Percentiles rank a stretch among this genome's conserved stretches.
These are phyloP conservation scores for Russula virescens DNA, from an alignment of 768 basidiomycete genomes.

Conservation along the genomic window DNA sequence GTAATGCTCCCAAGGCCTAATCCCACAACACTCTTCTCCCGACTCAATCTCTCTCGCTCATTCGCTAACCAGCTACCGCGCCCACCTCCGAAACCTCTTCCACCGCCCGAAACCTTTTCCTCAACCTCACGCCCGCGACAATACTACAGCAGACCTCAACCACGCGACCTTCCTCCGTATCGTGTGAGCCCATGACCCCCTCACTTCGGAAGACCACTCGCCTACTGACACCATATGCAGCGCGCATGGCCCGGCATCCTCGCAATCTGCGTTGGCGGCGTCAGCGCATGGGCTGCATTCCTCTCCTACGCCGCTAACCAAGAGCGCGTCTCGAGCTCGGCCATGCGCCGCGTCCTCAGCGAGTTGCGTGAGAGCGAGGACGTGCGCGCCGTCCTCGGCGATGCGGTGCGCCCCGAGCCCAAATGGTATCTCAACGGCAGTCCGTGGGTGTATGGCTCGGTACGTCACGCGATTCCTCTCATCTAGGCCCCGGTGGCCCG, in stretches of 20 bases:
- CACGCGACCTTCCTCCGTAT: constrained; percentile 40
- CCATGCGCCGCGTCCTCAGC: constrained; percentile 59
- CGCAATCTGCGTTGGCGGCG: constrained; percentile 44
- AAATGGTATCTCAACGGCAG: constrained; percentile 76
- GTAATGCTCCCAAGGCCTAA: background rate
- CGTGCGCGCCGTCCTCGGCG: constrained; percentile 52
- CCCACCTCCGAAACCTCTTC: constrained; percentile 16
- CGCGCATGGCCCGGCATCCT: constrained; percentile 55
- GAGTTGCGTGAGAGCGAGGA: constrained; percentile 49
- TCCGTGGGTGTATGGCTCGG: constrained; percentile 63
- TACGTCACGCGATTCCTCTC: constrained; percentile 33
- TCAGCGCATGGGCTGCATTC: constrained; percentile 63
- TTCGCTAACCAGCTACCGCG: constrained; percentile 20
- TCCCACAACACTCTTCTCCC: background rate
- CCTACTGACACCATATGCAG: constrained; percentile 15
- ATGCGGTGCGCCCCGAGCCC: constrained; percentile 57
- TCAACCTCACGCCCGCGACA: constrained; percentile 40
- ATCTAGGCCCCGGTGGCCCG: background rate
- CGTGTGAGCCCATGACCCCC: constrained; percentile 29
- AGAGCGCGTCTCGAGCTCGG: constrained; percentile 71
- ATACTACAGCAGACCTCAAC: constrained; percentile 40
- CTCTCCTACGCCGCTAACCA: constrained; percentile 67
- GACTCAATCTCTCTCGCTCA: background rate
- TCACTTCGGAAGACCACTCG: background rate
- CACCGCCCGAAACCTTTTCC: constrained; percentile 36